phyloP scores from a whole-genome alignment of 805 yeast genomes.

The Teunomyces aglyptinius region DNA sequence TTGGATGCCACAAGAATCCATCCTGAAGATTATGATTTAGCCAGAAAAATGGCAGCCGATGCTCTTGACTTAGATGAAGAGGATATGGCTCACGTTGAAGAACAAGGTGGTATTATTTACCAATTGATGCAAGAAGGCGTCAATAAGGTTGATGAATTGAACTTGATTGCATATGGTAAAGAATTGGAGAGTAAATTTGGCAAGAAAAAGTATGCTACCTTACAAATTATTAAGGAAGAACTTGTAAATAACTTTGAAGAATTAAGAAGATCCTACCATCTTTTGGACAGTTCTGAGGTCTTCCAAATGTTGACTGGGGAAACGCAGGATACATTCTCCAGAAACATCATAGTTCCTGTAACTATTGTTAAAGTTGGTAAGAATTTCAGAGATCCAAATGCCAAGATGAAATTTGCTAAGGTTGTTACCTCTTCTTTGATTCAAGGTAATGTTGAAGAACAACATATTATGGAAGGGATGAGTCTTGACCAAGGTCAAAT shows the following conservation, averaged over 20 bases:
- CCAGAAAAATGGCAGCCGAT: conserved; percentile 97
- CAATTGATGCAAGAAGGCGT: conserved; percentile 71
- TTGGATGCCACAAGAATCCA: conserved; percentile 95
- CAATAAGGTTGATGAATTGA: conserved; percentile 76
- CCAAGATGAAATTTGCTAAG: conserved; percentile 38
- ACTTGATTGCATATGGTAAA: conserved; percentile 87
- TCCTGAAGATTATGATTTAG: conserved; percentile 95
- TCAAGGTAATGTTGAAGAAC: conserved; percentile 46
- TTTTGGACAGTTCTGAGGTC: conserved; percentile 65
- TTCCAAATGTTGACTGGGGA: conserved; percentile 92
- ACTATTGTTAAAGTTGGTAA: conserved; percentile 66
- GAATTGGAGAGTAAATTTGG: conserved; percentile 75
- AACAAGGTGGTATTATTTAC: conserved; percentile 77
- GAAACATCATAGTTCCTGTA: conserved; percentile 75
- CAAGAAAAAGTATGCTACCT: conserved; percentile 71
- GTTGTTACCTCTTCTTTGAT: conserved; percentile 42
- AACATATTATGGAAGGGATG: conserved; percentile 43
- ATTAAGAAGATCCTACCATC: conserved; percentile 68
- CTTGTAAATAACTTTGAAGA: conserved; percentile 86
- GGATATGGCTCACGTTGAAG: conserved; percentile 75
- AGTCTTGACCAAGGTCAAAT: conserved; percentile 67
- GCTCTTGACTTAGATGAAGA: conserved; percentile 96
- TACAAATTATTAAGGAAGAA: conserved; percentile 83
- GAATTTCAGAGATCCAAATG: conserved; percentile 53
- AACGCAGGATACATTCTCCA: conserved; percentile 60